phyloP scores from a whole-genome alignment of 805 yeast genomes.

The Wickerhamomyces bisporus region DNA sequence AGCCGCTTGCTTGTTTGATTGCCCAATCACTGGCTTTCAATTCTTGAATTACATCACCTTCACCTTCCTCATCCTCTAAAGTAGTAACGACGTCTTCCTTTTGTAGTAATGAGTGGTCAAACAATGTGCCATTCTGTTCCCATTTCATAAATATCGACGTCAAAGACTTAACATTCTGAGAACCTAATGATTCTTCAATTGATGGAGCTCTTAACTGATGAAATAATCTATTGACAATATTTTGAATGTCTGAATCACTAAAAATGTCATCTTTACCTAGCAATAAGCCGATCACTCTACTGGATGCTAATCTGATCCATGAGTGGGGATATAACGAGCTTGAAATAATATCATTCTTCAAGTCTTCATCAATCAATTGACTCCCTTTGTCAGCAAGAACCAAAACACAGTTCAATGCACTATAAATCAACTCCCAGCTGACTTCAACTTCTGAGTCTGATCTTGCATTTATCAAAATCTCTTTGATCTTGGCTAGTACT shows the following conservation, averaged over 20 bases:
- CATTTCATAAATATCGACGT: conserved; percentile 57
- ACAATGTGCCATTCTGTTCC: conserved; percentile 39
- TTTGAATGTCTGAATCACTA: conserved; percentile 49
- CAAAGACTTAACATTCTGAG: conserved; percentile 62
- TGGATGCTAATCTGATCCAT: conserved; percentile 75
- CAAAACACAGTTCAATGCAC: conserved; percentile 50
- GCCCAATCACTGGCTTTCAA: conserved; percentile 53
- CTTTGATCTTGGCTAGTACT: conserved; percentile 31
- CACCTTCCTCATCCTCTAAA: conserved; percentile 24
- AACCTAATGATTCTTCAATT: conserved; percentile 56
- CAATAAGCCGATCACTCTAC: conserved; percentile 52
- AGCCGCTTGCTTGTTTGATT: conserved; percentile 52
- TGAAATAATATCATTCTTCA: conserved; percentile 38
- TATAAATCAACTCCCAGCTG: conserved; percentile 77
- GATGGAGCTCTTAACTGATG: conserved; percentile 82
- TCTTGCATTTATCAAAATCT: conserved; percentile 29
- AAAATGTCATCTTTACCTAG: conserved; percentile 38
- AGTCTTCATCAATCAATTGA: conserved; percentile 25
- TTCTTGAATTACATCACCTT: conserved; percentile 12
- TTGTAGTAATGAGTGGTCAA: conserved; percentile 20
- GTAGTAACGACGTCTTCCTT: conserved; percentile 11
- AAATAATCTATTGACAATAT: conserved; percentile 58
- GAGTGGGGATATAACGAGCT: conserved; percentile 79
- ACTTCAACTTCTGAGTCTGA: conserved; percentile 36
- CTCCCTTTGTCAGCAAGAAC: conserved; percentile 33